Evolutionary conservation across 352 stramenopile species (phyloP).

Genomic region (Pilasporangium apinafurcum): DNA sequence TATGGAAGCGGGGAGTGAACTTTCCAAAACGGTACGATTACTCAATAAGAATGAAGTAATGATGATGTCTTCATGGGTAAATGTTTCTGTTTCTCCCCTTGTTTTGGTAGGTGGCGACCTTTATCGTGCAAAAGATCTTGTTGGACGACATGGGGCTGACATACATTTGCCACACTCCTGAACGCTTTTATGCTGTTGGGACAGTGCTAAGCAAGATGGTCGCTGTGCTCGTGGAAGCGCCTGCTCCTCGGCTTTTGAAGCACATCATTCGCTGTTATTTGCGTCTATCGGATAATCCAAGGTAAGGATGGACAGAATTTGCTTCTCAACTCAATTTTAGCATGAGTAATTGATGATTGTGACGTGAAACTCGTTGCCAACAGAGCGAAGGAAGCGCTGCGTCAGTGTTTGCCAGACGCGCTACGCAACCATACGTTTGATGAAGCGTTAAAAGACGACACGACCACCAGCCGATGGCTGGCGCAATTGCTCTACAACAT

Average conservation of each 20-base stretch:
- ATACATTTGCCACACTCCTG: constrained; percentile 98
- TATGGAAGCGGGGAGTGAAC: constrained; percentile 97
- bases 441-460: constrained; percentile 92
- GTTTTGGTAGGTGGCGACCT: constrained; percentile 93
- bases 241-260: constrained; percentile 95
- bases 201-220: constrained; percentile 98
- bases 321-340: background rate
- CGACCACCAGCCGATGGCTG: constrained; percentile 95
- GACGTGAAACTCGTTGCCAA: no score
- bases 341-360: background rate
- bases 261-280: constrained; percentile 99
- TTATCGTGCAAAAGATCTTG: constrained; percentile 99
- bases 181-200: constrained; percentile 87
- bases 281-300: constrained; percentile 86
- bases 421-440: constrained; percentile 95
- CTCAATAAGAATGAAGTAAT: no score
- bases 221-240: constrained; percentile 87
- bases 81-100: background rate
- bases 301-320: no score
- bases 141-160: constrained; percentile 97
- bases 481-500: constrained; percentile 93
- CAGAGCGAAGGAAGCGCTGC: constrained; percentile 95
- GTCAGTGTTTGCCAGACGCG: constrained; percentile 92
- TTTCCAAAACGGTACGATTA: constrained; percentile 92
- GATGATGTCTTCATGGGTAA: background rate